Conservation (phyloP, 805 yeast species). For the Wickerhamiella occidentalis region DNA sequence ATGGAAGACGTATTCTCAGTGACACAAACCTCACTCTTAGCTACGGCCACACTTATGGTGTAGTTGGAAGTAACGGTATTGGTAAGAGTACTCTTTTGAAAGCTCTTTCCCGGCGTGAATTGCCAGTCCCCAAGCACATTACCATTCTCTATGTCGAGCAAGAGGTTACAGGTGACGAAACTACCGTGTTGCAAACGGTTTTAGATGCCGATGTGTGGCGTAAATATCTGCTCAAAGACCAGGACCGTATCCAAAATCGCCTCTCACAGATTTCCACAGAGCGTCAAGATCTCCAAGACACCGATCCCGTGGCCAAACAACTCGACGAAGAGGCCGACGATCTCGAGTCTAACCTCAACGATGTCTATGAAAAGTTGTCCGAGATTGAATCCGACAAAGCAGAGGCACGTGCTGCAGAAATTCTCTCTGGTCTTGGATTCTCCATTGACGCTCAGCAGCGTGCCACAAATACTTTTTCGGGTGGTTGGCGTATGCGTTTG, state of each 20-base stretch:
- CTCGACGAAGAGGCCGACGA: constrained; percentile 86
- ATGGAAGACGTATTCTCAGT: constrained; percentile 81
- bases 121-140: constrained; percentile 88
- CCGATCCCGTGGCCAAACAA: constrained; percentile 45
- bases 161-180: constrained; percentile 90
- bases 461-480: constrained; percentile 86
- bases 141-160: constrained; percentile 95
- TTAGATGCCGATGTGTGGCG: constrained; percentile 99
- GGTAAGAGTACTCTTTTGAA: constrained; percentile 92
- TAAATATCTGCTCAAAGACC: constrained; percentile 72
- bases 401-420: constrained; percentile 91
- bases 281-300: constrained; percentile 43
- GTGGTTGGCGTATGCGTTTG: constrained; percentile 99
- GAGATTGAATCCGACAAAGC: constrained; percentile 98
- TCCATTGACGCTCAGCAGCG: constrained; percentile 70
- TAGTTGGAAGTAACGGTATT: constrained; percentile 98
- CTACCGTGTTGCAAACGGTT: constrained; percentile 85
- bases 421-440: constrained; percentile 86
- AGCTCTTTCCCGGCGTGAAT: constrained; percentile 87
- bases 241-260: constrained; percentile 47
- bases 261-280: constrained; percentile 61
- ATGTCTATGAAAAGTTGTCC: constrained; percentile 64
- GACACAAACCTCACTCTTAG: constrained; percentile 80
- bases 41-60: constrained; percentile 89
- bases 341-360: constrained; percentile 63